Evolutionary conservation across 2,329 filamentous ascomycete genomes (phyloP), one percentile per base, ranked within the genome.

Genomic region (Graphilbum fragrans): DNA sequence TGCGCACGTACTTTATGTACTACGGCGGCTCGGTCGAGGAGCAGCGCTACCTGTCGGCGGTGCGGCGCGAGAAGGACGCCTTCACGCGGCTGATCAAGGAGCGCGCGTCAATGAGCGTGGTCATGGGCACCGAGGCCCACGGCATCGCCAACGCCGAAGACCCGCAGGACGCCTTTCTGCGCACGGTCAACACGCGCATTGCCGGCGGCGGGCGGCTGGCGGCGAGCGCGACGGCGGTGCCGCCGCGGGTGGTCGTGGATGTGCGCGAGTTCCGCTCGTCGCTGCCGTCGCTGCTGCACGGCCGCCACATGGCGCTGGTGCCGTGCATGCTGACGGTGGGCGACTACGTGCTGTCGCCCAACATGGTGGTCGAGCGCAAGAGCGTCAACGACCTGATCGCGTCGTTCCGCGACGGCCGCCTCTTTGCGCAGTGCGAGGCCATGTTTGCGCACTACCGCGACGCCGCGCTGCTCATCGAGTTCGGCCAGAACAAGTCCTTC

Each of bases 291-390:
- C 72, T 98, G 4, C 70, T 96, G 2, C 90, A 98, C 58, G 92
- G 85, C 1, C 82, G 86, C 39, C 85, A 77, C 52, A 90, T 95
- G 67, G 69, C 87, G 27, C 79, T 96, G 35, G 81, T 96, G 0
- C 92, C 92, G 2, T 95, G 90, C 61, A 93, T 94, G 76, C 68
- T 98, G 45, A 98, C 90, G 1, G 90, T 98, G 0, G 92, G 86
- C 48, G 92, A 98, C 64, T 98, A 98, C 60, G 81, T 98, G 46
- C 70, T 98, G 34, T 92, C 86, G 2, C 90, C 90, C 1, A 75
- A 79, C 49, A 92, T 96, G 50, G 94, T 87, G 61, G 75, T 98
- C 25, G 92, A 98, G 65, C 84, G 92, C 37, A 98, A 98, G 64
- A 93, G 85, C 21, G 73, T 98, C 54, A 80, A 78, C 54, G 92